These are phyloP conservation scores for Parietichytrium sp. DNA, from an alignment of 108 stramenopile species.

Conservation along the genomic window DNA sequence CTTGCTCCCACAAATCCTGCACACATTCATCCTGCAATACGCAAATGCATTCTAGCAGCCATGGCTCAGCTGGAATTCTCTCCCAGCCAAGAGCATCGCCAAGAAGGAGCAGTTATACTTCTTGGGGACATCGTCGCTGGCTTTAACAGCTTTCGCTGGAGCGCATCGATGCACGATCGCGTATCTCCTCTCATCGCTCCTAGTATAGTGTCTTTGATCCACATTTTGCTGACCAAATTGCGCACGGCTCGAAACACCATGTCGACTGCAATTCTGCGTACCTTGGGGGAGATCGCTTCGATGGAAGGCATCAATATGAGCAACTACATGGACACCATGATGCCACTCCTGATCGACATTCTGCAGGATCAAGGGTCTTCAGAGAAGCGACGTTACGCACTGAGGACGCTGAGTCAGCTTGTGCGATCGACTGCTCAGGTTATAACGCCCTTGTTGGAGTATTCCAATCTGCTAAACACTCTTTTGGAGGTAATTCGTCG, in stretches of 20 bases:
- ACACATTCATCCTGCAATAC: constrained; percentile 71
- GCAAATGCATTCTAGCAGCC: constrained; percentile 63
- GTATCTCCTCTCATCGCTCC: constrained; percentile 62
- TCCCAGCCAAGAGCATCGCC: background rate
- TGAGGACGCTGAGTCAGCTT: constrained; percentile 83
- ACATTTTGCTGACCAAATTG: background rate
- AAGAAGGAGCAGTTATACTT: constrained; percentile 71
- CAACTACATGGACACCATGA: constrained; percentile 48
- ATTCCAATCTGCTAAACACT: constrained; percentile 78
- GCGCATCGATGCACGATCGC: constrained; percentile 66
- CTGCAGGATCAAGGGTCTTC: constrained; percentile 82
- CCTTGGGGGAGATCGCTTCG: constrained; percentile 82
- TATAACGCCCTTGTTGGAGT: constrained; percentile 82
- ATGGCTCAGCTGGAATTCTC: constrained; percentile 2
- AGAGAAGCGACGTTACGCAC: constrained; percentile 78
- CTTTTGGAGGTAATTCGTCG: constrained; percentile 75
- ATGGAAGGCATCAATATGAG: constrained; percentile 72
- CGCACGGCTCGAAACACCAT: constrained; percentile 32
- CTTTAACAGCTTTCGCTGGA: constrained; percentile 70
- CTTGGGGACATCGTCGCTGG: constrained; percentile 70
- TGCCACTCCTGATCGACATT: constrained; percentile 80
- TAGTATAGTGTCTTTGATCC: constrained; percentile 27
- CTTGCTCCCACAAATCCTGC: constrained; percentile 80
- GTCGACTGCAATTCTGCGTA: constrained; percentile 75
- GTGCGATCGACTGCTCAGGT: constrained; percentile 86